phyloP scores from a whole-genome alignment of 768 basidiomycete genomes.

The Mycena kentingensis region DNA sequence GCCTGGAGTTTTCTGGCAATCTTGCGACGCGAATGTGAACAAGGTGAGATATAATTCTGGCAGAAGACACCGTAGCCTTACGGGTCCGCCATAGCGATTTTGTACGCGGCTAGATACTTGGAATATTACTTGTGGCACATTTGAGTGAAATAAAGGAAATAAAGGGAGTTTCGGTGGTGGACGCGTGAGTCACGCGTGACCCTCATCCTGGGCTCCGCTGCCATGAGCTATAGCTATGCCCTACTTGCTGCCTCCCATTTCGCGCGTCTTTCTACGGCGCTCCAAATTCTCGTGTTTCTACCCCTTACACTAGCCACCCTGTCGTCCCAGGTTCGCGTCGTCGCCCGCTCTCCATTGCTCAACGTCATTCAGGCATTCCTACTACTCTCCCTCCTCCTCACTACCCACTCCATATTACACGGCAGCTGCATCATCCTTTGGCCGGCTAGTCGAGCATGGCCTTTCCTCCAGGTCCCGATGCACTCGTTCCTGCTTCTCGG shows the following conservation, averaged over 20 bases:
- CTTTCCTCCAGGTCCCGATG: constrained; percentile 82
- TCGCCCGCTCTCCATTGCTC: background rate
- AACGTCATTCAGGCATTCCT: constrained; percentile 58
- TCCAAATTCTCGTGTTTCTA: constrained; percentile 82
- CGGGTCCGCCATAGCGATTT: no score
- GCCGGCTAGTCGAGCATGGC: constrained; percentile 63
- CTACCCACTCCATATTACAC: constrained; percentile 77
- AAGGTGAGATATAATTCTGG: no score
- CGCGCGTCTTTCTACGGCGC: constrained; percentile 67
- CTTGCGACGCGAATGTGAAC: no score
- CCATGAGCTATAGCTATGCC: no score
- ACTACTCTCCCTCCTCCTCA: constrained; percentile 75
- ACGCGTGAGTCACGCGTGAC: background rate
- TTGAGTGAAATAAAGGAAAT: no score
- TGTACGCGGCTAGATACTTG: no score
- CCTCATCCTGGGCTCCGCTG: no score
- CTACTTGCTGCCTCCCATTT: constrained; percentile 18
- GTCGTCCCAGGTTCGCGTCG: constrained; percentile 46
- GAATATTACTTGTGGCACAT: no score
- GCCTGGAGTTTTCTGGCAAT: no score
- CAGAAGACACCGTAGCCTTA: no score
- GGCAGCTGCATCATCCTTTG: constrained; percentile 64
- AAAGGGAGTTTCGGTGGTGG: no score
- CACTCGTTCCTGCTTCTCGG: constrained; percentile 82
- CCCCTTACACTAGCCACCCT: constrained; percentile 84